phyloP scores from a whole-genome alignment of 768 basidiomycete species.

The Hemileccinum rubropunctum region DNA sequence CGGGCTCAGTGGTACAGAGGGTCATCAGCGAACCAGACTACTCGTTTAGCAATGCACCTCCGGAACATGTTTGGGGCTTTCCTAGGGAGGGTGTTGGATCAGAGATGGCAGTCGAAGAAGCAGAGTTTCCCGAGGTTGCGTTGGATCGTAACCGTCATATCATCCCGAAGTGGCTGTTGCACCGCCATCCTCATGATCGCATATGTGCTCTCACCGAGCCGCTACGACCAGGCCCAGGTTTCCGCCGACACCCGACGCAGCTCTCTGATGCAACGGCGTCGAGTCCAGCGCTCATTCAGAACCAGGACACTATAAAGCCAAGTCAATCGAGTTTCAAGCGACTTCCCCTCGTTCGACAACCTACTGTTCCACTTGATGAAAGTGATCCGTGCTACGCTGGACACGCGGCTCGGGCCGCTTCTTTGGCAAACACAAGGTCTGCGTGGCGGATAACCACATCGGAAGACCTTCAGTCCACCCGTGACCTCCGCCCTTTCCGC shows the following conservation, averaged over 20 bases:
- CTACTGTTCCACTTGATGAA: slow-evolving; percentile 36
- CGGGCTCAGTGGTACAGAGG: slow-evolving; percentile 29
- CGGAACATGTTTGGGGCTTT: slow-evolving; percentile 5
- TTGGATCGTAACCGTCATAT: slow-evolving; percentile 95
- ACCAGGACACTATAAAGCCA: slow-evolving; percentile 22
- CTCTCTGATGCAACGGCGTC: slow-evolving; percentile 59
- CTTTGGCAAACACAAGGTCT: slow-evolving; percentile 23
- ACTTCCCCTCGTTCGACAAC: slow-evolving; percentile 43
- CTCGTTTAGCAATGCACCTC: slow-evolving; percentile 1
- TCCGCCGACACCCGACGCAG: slow-evolving; percentile 37
- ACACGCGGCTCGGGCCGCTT: slow-evolving; percentile 28
- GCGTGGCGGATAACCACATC: slow-evolving; percentile 10
- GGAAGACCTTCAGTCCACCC: slow-evolving; percentile 28
- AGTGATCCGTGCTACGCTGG: slow-evolving; percentile 46
- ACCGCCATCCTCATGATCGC: slow-evolving; percentile 44
- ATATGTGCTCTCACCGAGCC: slow-evolving; percentile 46
- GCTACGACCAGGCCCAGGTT: slow-evolving; percentile 24
- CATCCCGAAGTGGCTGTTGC: slow-evolving; percentile 89
- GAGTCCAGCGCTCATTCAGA: slow-evolving; percentile 60
- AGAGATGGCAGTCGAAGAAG: slow-evolving; percentile 54
- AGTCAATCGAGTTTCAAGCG: slow-evolving; percentile 25
- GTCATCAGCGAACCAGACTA: slow-evolving; percentile 25
- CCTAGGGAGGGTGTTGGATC: slow-evolving; percentile 33
- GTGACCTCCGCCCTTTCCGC: slow-evolving; percentile 37
- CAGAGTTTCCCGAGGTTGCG: slow-evolving; percentile 92